Base-by-base conservation (phyloP, 139 green algal species). In the Bryopsis sp. region DNA sequence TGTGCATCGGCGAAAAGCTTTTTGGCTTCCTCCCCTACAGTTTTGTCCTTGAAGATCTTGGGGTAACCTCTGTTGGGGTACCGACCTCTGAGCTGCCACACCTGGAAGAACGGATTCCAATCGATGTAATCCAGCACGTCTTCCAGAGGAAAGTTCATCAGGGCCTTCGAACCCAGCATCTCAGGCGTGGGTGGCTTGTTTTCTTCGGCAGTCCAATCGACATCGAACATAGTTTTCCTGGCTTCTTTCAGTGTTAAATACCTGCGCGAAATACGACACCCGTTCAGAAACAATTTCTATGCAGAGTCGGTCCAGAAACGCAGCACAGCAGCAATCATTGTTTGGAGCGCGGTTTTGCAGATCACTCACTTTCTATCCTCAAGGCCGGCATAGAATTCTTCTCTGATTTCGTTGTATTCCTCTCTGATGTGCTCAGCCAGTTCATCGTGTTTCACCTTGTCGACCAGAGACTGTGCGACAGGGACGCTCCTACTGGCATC, bases 51-150 rank as follows among this genome's bases (percentile, higher is more conserved):
- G 89, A 99, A 99, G 80, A 99, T 99, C 77, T 97, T 97, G 62
- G 94, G 94, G 76, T 96, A 99, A 67, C 92, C 92, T 47, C 94
- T 87, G 82, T 99, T 99, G 69, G 94, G 94, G 82, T 99, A 99
- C 19, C 94, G 80, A 0, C 94, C 94, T 4, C 94, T 85, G 66
- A 99, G 82, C 84, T 99, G 94, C 94, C 94, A 99, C 60, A 97
- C 91, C 82, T 96, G 90, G 83, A 99, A 99, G 82, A 99, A 98
- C 8, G 94, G 94, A 82, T 98, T 98, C 94, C 94, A 99, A 81
- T 99, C 94, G 67, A 99, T 98, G 83, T 93, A 92, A 26, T 80
- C 65, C 31, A 99, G 29, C 28, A 99, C 86, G 24, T 97, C 85
- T 75, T 97, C 86, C 22, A 99, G 82, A 19, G 87, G 81, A 65